Evolutionary conservation across 192 early-diverging fungal species (phyloP).

Genomic region (Coemansia sp.): DNA sequence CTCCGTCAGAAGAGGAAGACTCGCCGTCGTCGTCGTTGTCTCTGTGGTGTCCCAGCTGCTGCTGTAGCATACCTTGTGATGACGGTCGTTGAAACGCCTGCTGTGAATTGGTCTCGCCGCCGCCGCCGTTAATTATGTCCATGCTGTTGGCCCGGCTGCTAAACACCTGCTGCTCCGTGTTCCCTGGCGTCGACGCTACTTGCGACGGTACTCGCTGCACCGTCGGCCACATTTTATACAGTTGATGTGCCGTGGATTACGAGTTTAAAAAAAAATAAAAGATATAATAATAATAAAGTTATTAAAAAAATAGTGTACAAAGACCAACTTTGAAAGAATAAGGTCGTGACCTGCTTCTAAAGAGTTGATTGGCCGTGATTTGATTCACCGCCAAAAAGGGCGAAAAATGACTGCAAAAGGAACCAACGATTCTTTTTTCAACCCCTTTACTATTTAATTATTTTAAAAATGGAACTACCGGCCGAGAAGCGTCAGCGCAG

Average conservation of each 20-base stretch:
- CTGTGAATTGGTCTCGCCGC: not conserved
- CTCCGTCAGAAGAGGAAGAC: no score
- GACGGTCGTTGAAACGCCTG: no score
- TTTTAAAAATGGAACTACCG: not conserved
- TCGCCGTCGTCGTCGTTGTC: not conserved
- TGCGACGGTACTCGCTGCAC: conserved; percentile 46
- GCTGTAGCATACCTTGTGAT: not conserved
- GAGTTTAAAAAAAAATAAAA: not conserved
- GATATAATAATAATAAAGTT: not conserved
- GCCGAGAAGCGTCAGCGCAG: conserved; percentile 31
- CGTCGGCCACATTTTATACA: conserved; percentile 28
- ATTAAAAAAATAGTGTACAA: not conserved
- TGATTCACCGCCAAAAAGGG: not conserved
- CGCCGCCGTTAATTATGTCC: not conserved
- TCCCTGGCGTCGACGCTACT: not conserved
- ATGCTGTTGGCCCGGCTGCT: conserved; percentile 8
- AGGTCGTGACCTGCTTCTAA: not conserved
- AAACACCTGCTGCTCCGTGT: not conserved
- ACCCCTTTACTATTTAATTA: not conserved
- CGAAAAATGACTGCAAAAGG: not conserved
- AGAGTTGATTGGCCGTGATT: no score
- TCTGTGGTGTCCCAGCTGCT: not conserved
- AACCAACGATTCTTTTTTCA: not conserved
- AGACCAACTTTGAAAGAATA: not conserved
- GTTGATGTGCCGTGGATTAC: no score